These are phyloP conservation scores for Dorcoceras hygrometricum DNA, from an alignment of 257 asterid species.

Conservation along the genomic window DNA sequence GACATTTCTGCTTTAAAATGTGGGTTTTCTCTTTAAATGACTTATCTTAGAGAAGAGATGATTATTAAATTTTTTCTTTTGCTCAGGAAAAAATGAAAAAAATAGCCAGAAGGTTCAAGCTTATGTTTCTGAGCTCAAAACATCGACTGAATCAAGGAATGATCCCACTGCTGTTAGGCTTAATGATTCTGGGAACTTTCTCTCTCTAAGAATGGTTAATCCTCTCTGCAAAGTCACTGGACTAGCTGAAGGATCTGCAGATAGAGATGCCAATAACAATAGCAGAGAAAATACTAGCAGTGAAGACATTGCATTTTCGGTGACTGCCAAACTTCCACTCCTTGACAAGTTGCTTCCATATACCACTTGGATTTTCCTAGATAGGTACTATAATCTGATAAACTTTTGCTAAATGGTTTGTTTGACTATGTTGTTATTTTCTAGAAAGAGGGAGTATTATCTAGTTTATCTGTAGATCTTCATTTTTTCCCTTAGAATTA, in stretches of 20 bases:
- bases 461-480: slow-evolving; percentile 13
- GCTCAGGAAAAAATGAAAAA: slow-evolving; percentile 57
- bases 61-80: slow-evolving; percentile 19
- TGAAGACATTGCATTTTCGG: slow-evolving; percentile 57
- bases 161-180: slow-evolving; percentile 33
- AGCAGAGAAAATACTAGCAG: slow-evolving; percentile 42
- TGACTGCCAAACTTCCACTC: slow-evolving; percentile 64
- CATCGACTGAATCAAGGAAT: slow-evolving; percentile 53
- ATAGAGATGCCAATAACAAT: slow-evolving; percentile 41
- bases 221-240: slow-evolving; percentile 64
- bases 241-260: slow-evolving; percentile 49
- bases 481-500: background rate
- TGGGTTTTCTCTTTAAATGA: slow-evolving; percentile 6
- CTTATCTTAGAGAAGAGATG: slow-evolving; percentile 22
- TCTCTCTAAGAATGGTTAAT: slow-evolving; percentile 55
- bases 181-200: slow-evolving; percentile 44
- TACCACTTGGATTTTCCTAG: slow-evolving; percentile 90
- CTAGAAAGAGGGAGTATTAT: slow-evolving; percentile 4
- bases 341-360: slow-evolving; percentile 73
- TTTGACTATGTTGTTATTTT: slow-evolving; percentile 2
- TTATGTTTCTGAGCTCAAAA: slow-evolving; percentile 41
- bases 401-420: slow-evolving; percentile 1
- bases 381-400: slow-evolving; percentile 47
- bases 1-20: background rate
- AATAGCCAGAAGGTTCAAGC: slow-evolving; percentile 49